phyloP scores from a whole-genome alignment of 2,329 filamentous ascomycete species.

The Alternaria burnsii region DNA sequence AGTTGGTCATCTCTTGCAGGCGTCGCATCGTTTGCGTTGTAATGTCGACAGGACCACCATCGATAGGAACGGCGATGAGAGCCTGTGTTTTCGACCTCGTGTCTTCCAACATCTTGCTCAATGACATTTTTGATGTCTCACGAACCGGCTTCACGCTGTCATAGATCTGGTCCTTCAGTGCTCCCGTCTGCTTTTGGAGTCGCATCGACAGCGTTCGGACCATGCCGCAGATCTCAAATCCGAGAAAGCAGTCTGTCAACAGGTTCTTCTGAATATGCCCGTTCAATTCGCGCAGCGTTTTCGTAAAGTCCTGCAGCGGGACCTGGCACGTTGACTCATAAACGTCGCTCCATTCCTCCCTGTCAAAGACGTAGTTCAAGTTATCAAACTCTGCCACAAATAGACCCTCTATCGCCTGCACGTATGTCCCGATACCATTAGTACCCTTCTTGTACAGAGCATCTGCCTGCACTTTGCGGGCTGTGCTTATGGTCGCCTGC shows the following conservation, averaged over 20 bases:
- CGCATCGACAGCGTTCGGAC: slow-evolving; percentile 80
- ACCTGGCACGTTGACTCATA: slow-evolving; percentile 81
- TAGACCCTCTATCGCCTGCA: slow-evolving; percentile 84
- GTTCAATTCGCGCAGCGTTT: slow-evolving; percentile 88
- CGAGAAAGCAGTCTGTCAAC: slow-evolving; percentile 90
- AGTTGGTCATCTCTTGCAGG: slow-evolving; percentile 85
- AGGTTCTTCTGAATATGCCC: slow-evolving; percentile 86
- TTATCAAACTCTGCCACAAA: slow-evolving; percentile 91
- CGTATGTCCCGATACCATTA: slow-evolving; percentile 91
- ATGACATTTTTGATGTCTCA: slow-evolving; percentile 87
- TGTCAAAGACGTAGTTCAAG: slow-evolving; percentile 83
- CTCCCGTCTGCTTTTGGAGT: slow-evolving; percentile 82
- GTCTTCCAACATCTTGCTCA: slow-evolving; percentile 85
- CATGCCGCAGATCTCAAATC: slow-evolving; percentile 94
- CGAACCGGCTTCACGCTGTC: slow-evolving; percentile 88
- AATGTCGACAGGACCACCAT: slow-evolving; percentile 80
- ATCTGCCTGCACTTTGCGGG: slow-evolving; percentile 74
- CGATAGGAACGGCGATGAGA: slow-evolving; percentile 74
- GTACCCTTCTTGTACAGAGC: slow-evolving; percentile 87
- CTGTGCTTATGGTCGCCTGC: slow-evolving; percentile 82
- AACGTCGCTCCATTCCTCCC: slow-evolving; percentile 83
- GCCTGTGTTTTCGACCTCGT: slow-evolving; percentile 73
- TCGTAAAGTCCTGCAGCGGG: slow-evolving; percentile 80
- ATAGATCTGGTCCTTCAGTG: slow-evolving; percentile 82
- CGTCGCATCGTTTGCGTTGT: slow-evolving; percentile 87